Evolutionary conservation across 2,329 filamentous ascomycete species (phyloP).

Genomic region (Lachnellula occidentalis): DNA sequence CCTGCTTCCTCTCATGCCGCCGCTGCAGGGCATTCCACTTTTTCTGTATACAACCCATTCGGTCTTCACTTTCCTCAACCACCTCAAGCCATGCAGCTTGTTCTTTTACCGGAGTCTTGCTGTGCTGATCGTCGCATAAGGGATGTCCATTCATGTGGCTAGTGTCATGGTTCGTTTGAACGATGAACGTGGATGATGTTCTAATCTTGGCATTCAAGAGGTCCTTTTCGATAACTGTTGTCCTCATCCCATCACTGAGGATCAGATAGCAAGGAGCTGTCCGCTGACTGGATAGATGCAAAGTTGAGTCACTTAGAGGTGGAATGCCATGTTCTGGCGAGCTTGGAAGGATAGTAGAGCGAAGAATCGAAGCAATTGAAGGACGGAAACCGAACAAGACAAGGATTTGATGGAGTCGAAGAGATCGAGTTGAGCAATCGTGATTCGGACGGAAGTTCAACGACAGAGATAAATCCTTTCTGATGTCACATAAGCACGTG

Average conservation of each 20-base stretch:
- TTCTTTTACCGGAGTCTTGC: not conserved
- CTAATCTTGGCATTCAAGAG: constrained; percentile 37
- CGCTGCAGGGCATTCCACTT: constrained; percentile 34
- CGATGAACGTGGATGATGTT: constrained; percentile 1
- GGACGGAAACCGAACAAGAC: constrained; percentile 49
- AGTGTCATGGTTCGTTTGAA: constrained; percentile 5
- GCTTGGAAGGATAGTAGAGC: constrained; percentile 29
- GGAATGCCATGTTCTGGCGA: constrained; percentile 1
- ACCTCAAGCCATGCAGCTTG: constrained; percentile 23
- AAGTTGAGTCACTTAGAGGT: constrained; percentile 15
- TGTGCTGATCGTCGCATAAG: not conserved
- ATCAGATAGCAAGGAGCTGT: constrained; percentile 53
- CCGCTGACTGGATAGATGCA: constrained; percentile 32
- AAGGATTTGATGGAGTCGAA: constrained; percentile 44
- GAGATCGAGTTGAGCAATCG: constrained; percentile 35
- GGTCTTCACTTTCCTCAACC: constrained; percentile 31
- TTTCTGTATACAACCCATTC: constrained; percentile 33
- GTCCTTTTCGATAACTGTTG: constrained; percentile 52
- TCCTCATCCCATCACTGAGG: constrained; percentile 44
- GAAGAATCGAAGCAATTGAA: constrained; percentile 47
- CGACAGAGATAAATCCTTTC: constrained; percentile 40
- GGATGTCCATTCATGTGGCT: not conserved
- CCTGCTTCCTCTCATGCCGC: constrained; percentile 13
- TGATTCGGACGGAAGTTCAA: constrained; percentile 47
- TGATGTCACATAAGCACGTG: constrained; percentile 12